Conservation (phyloP, 768 basidiomycete genomes). For the Tylopilus felleus region DNA sequence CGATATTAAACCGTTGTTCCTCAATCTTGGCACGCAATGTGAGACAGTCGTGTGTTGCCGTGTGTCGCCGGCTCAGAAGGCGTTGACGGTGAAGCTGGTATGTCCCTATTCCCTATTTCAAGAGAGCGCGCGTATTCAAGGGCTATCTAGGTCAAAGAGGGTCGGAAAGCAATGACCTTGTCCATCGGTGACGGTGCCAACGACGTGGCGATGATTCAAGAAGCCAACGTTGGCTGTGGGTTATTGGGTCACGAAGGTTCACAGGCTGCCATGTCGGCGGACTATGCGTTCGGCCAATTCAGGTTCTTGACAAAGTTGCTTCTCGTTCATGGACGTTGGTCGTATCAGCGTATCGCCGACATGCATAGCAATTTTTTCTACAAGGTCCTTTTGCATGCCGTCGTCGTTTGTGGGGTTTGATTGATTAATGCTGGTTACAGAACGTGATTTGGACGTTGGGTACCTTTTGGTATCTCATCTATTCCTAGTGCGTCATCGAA, state of each 20-base stretch:
- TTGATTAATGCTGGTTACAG: conserved; percentile 33
- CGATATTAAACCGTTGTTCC: conserved; percentile 79
- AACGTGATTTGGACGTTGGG: conserved; percentile 92
- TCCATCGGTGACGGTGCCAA: conserved; percentile 98
- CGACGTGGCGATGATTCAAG: conserved; percentile 99
- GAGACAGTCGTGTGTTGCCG: conserved; percentile 98
- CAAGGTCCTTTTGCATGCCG: conserved; percentile 50
- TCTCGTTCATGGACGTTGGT: conserved; percentile 95
- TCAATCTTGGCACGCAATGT: conserved; percentile 92
- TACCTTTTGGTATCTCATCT: conserved; percentile 92
- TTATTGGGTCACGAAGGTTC: conserved; percentile 93
- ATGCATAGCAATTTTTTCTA: conserved; percentile 99
- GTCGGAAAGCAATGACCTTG: conserved; percentile 91
- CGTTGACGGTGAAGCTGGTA: conserved; percentile 91
- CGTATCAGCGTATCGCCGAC: conserved; percentile 91
- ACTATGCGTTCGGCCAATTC: conserved; percentile 98
- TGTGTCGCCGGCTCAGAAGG: conserved; percentile 97
- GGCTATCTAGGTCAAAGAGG: conserved; percentile 78
- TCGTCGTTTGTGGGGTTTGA: neutral
- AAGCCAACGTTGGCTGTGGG: conserved; percentile 97
- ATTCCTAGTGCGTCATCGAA: conserved; percentile 59
- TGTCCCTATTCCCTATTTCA: conserved; percentile 20
- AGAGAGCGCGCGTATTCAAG: neutral
- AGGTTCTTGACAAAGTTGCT: conserved; percentile 87
- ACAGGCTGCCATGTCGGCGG: conserved; percentile 98